Base-by-base conservation (phyloP, 192 early-diverging fungal species). In the Coemansia sp. region DNA sequence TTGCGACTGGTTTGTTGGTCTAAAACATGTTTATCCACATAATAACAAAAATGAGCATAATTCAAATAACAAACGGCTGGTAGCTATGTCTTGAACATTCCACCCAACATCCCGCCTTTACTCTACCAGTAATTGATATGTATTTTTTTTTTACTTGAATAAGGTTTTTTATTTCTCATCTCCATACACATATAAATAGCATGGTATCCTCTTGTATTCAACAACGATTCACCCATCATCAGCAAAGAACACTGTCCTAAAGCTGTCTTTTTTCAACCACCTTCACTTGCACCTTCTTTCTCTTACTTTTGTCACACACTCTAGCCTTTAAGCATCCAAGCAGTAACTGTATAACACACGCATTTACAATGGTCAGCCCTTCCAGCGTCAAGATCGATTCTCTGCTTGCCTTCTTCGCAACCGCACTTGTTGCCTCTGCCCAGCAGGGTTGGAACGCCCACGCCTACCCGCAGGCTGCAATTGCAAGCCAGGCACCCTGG, bases 351-450 rank as follows among this genome's bases (percentile, higher is more conserved):
- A 50, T 8, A 52, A 1, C n/a, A 3, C 28, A 28, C 14, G 2
- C 31, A 55, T 25, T 40, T 50, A 69, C 28, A 62, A 73, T 73
- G 72, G 32, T 62, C 30, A 66, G 33, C 63, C 51, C 32, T n/a
- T 45, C 66, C 7, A 50, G 67, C 54, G 69, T 73, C 56, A 79
- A 79, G 56, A 50, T 79, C 33, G 64, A 60, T 40, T 61, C 75
- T 12, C 29, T 70, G 11, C 28, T 73, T 32, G 71, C 64, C 22
- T 42, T 73, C n/a, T 30, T 79, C 18, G 71, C 76, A 52, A 61
- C 62, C 3, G 56, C 52, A 0, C 33, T 68, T 0, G 64, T 60
- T 4, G 76, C 61, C 36, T 51, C 68, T 8, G 61, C 76, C 10
- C 56, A 73, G 31, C n/a, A 48, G 0, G 62, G 33, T 42, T 79